phyloP scores from a whole-genome alignment of 371 early-diverging fungal species.

The Rhizopus arrhizus region DNA sequence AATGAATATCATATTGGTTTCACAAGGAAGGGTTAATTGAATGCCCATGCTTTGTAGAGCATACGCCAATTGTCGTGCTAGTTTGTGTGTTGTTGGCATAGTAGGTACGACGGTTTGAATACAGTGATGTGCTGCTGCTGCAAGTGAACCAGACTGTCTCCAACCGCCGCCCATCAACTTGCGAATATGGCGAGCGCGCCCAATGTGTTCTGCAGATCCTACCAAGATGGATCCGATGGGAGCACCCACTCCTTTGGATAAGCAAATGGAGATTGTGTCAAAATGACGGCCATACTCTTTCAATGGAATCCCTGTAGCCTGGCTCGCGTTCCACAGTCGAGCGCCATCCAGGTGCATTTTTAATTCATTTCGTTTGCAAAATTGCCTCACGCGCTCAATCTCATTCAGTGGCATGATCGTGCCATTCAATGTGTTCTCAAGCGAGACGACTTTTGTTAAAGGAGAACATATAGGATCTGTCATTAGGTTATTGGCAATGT shows the following conservation, averaged over 20 bases:
- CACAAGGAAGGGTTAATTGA: slow-evolving; percentile 59
- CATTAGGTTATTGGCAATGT: slow-evolving; percentile 47
- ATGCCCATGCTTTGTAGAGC: slow-evolving; percentile 63
- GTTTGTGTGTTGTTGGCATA: slow-evolving; percentile 65
- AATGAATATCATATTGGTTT: slow-evolving; percentile 89
- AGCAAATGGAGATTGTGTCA: slow-evolving; percentile 83
- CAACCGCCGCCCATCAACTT: slow-evolving; percentile 91
- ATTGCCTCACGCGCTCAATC: slow-evolving; percentile 60
- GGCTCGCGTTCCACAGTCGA: slow-evolving; percentile 85
- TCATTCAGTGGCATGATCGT: slow-evolving; percentile 77
- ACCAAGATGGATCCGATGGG: slow-evolving; percentile 88
- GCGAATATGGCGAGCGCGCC: slow-evolving; percentile 76
- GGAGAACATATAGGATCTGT: slow-evolving; percentile 29
- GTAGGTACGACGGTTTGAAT: slow-evolving; percentile 65
- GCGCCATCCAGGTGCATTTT: slow-evolving; percentile 88
- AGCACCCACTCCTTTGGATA: slow-evolving; percentile 87
- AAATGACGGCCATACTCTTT: slow-evolving; percentile 69
- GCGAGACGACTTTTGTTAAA: slow-evolving; percentile 59
- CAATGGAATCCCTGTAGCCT: slow-evolving; percentile 69
- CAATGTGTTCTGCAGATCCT: slow-evolving; percentile 59
- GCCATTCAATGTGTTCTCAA: slow-evolving; percentile 90
- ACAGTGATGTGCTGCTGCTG: slow-evolving; percentile 72
- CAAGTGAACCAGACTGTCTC: slow-evolving; percentile 85
- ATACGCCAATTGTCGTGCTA: slow-evolving; percentile 62
- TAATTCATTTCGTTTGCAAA: slow-evolving; percentile 54